phyloP scores from a whole-genome alignment of 495 filamentous ascomycete genomes.

The Halenospora varia region DNA sequence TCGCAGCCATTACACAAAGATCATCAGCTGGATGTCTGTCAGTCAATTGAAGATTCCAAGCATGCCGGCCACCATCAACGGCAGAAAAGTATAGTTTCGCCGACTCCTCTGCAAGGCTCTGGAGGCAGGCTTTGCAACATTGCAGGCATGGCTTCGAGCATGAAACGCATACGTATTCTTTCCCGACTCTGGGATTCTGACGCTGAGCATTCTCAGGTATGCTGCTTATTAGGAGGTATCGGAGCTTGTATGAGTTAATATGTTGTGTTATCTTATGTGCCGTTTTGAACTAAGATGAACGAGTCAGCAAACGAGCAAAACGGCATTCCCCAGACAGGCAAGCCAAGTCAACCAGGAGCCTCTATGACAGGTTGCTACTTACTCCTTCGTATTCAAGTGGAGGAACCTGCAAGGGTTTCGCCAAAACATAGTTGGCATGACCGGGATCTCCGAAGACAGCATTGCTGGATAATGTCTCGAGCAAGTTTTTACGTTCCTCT shows the following conservation, averaged over 20 bases:
- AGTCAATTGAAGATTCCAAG: constrained; percentile 18
- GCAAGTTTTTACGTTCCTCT: constrained; percentile 9
- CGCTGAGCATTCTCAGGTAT: constrained; percentile 12
- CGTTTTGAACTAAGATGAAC: constrained; percentile 14
- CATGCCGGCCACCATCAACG: constrained; percentile 15
- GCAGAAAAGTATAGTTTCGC: constrained; percentile 13
- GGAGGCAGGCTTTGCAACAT: constrained; percentile 11
- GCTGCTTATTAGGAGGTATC: constrained; percentile 16
- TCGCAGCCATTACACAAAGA: constrained; percentile 37
- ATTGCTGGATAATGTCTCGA: constrained; percentile 3
- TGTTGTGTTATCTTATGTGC: constrained; percentile 12
- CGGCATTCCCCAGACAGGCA: background rate
- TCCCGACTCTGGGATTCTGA: constrained; percentile 1
- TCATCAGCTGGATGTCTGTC: constrained; percentile 39
- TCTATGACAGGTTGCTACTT: no score
- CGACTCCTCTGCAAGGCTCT: constrained; percentile 1
- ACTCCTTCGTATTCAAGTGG: constrained; percentile 7
- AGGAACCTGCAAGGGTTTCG: background rate
- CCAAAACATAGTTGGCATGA: background rate
- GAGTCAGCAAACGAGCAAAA: no score
- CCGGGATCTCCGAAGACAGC: constrained; percentile 2
- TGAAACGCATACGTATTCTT: background rate
- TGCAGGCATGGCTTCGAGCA: background rate
- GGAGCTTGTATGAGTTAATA: constrained; percentile 21
- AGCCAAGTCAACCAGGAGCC: no score